Base-by-base conservation (phyloP, 148 eudicot species). In the Salicornia ramosissima region DNA sequence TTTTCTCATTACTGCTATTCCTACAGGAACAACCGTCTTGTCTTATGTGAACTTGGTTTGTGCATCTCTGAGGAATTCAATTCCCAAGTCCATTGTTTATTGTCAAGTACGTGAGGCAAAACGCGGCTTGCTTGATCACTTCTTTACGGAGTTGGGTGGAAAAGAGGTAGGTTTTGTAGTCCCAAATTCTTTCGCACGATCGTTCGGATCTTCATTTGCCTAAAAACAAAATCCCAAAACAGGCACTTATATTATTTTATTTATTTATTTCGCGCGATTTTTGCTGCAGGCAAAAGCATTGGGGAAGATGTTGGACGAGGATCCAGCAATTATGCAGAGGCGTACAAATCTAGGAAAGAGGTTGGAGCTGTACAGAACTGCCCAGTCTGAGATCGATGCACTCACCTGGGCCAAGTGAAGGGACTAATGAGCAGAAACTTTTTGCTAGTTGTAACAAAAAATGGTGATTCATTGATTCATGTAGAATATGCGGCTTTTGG, bases 61-160 rank as follows among this genome's bases (percentile, higher is more conserved):
- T 72, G 99, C 74, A 51, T 78, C 83, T 33, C 75, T 94, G 61
- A 83, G 99, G 75, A 83, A 94, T 79, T 88, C 97, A 49, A 89
- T 94, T 68, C 99, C 99, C 0, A 94, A 94, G 73, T 94, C 97
- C 30, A 76, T 94, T 14, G 99, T 94, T 36, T 90, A 94, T 73
- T 90, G 99, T 71, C 99, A 94, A 87, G 99, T 94, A 49, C 97
- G 99, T 53, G 99, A 94, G 81, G 96, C 99, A 45, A 94, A 94
- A 71, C 91, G 96, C 67, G 82, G 91, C 83, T 82, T 94, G 66
- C 99, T 94, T 13, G 97, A 94, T 67, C 85, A 82, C 82, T 94
- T 94, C 87, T 88, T 90, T 71, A 78, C 97, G 0, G 96, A 88
- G n/a, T 76, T 94, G 72, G 99, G 97, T 68, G 80, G 78, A 54